phyloP scores from a whole-genome alignment of 495 filamentous ascomycete species.

The Amniculicola lignicola region DNA sequence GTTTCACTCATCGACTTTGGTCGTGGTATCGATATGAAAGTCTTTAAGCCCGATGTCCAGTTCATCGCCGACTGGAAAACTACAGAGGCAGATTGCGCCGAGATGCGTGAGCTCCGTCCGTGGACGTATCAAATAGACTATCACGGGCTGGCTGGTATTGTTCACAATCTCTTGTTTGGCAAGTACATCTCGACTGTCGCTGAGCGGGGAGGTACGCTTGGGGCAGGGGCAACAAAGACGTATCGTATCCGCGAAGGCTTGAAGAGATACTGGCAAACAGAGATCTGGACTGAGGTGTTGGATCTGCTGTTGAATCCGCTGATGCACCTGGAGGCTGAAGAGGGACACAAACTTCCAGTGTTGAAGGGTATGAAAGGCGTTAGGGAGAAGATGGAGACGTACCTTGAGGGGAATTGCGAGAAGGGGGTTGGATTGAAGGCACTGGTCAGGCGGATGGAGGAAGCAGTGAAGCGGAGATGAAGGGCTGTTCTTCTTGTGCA shows the following conservation, averaged over 20 bases:
- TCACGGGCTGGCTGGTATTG: slow-evolving; percentile 79
- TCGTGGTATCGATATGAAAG: slow-evolving; percentile 86
- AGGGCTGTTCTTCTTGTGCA: slow-evolving; percentile 1
- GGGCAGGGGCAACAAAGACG: slow-evolving; percentile 55
- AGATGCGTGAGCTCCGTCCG: slow-evolving; percentile 85
- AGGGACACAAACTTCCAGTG: slow-evolving; percentile 61
- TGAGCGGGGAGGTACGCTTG: slow-evolving; percentile 40
- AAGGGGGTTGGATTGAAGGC: slow-evolving; percentile 66
- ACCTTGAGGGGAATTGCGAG: slow-evolving; percentile 77
- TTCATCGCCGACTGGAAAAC: slow-evolving; percentile 96
- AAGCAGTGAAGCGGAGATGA: slow-evolving; percentile 54
- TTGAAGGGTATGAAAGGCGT: slow-evolving; percentile 60
- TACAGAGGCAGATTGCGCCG: slow-evolving; percentile 76
- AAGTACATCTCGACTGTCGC: slow-evolving; percentile 82
- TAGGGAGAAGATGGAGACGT: slow-evolving; percentile 78
- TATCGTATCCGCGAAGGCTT: slow-evolving; percentile 71
- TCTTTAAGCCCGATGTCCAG: slow-evolving; percentile 70
- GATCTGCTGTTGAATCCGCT: slow-evolving; percentile 83
- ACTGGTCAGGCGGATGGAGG: slow-evolving; percentile 63
- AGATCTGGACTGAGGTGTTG: slow-evolving; percentile 82
- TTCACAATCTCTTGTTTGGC: slow-evolving; percentile 86
- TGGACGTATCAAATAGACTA: slow-evolving; percentile 98
- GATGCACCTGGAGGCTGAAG: slow-evolving; percentile 58
- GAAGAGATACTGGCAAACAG: slow-evolving; percentile 93
- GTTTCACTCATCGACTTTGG: slow-evolving; percentile 91